Evolutionary conservation across 345 rosid genomes (phyloP).

Genomic region (Cochlearia excelsa): DNA sequence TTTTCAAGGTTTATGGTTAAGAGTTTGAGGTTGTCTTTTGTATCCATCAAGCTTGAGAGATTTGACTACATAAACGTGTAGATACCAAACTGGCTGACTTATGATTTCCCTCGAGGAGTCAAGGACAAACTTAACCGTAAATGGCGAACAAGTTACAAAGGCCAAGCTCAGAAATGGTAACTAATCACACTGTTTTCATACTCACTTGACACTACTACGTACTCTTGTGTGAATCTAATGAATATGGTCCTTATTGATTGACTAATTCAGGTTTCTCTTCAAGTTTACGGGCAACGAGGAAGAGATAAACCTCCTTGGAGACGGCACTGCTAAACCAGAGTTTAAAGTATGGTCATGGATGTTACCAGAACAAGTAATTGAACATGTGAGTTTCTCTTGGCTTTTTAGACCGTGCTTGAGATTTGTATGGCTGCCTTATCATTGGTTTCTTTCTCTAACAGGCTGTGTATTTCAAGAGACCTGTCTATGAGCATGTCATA

Average conservation of each 20-base stretch:
- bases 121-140: conserved; percentile 47
- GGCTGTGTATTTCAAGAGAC: conserved; percentile 72
- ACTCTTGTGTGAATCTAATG: not conserved
- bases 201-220: not conserved
- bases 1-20: not conserved
- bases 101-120: conserved; percentile 57
- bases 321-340: conserved; percentile 69
- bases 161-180: conserved; percentile 86
- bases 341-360: conserved; percentile 73
- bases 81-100: conserved; percentile 77
- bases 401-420: not conserved
- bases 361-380: conserved; percentile 56
- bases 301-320: conserved; percentile 73
- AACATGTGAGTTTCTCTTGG: conserved; percentile 42
- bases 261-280: conserved; percentile 59
- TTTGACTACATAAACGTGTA: conserved; percentile 21
- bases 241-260: conserved; percentile 3
- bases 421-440: not conserved
- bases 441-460: conserved; percentile 20
- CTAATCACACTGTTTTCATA: conserved; percentile 1
- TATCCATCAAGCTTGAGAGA: not conserved
- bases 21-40: no score
- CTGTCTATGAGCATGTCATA: conserved; percentile 63
- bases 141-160: conserved; percentile 70
- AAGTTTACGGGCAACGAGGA: conserved; percentile 70